Conservation (phyloP, 2,329 filamentous ascomycete genomes). For the Monilinia laxa region DNA sequence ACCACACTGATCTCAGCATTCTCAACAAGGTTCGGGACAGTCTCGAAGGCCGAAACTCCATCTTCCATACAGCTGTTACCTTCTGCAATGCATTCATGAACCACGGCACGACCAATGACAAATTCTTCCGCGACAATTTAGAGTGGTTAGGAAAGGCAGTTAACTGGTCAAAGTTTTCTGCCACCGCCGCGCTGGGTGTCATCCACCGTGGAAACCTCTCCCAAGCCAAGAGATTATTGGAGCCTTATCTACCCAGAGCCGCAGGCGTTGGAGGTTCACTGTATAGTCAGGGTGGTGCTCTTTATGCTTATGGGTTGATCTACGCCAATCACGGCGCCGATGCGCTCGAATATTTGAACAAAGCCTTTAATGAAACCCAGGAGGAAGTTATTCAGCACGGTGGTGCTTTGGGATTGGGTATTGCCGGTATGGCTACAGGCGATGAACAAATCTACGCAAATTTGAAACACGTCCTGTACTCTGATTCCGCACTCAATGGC, state of each 20-base stretch:
- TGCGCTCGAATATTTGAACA: constrained; percentile 76
- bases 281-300: constrained; percentile 92
- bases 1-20: constrained; percentile 87
- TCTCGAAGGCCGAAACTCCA: constrained; percentile 92
- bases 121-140: constrained; percentile 96
- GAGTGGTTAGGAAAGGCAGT: constrained; percentile 98
- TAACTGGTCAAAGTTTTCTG: constrained; percentile 99
- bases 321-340: constrained; percentile 96
- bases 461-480: constrained; percentile 83
- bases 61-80: constrained; percentile 96
- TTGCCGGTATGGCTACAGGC: constrained; percentile 96
- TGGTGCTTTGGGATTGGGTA: constrained; percentile 89
- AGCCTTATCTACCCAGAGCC: constrained; percentile 86
- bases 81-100: constrained; percentile 99
- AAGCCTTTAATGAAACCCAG: constrained; percentile 70
- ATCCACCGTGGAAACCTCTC: constrained; percentile 94
- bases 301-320: constrained; percentile 93
- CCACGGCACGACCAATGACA: constrained; percentile 95
- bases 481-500: constrained; percentile 93
- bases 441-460: constrained; percentile 88
- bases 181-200: constrained; percentile 91
- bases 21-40: constrained; percentile 96
- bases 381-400: constrained; percentile 97
- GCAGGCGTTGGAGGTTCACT: constrained; percentile 78
- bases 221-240: constrained; percentile 88